Evolutionary conservation across 176 grass and related monocot species (phyloP), one percentile per base, ranked within the genome.

Genomic region (Zizania latifolia): DNA sequence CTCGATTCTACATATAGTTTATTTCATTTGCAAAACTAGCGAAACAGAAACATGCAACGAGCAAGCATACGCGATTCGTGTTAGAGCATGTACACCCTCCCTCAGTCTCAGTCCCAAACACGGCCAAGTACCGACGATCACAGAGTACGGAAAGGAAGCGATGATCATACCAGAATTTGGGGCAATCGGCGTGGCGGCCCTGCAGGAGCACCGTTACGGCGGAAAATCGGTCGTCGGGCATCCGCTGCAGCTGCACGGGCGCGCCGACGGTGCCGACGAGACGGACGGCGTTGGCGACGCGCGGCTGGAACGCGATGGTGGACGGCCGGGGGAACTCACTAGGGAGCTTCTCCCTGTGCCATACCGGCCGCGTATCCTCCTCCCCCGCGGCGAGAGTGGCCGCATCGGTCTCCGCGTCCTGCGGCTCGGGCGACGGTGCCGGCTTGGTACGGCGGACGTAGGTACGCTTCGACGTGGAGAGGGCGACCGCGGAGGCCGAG

Each of bases 241-340:
- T 57, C 13, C 43, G 36, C 79, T 99, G 84, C 37, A 92, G 51
- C 77, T 94, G 71, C 23, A 92, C 84, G 16, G 91, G 95, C 50
- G 88, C 81, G 44, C 84, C 77, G 6, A 99, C 34, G 13, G 71
- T 79, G 37, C 91, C 95, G 22, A 94, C 75, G 24, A 99, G 89
- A 16, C 68, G 26, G 32, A 94, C 84, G 41, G 31, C 27, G 69
- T 92, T 99, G 56, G 88, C 88, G 12, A 99, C 89, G 17, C 63
- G 81, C 4, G 86, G 53, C 85, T 99, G 95, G 76, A 90, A 99
- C 1, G 86, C 84, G 58, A 99, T 84, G 68, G 86, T 84, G n/a
- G 6, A 30, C 10, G 91, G 91, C 9, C 67, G 78, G 33, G 63
- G 89, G 19, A 86, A 78, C 1, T 92, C 80, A 61, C 14, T 23